These are phyloP conservation scores for Syzygium syzygioides DNA, from an alignment of 441 rosid species.

Conservation along the genomic window DNA sequence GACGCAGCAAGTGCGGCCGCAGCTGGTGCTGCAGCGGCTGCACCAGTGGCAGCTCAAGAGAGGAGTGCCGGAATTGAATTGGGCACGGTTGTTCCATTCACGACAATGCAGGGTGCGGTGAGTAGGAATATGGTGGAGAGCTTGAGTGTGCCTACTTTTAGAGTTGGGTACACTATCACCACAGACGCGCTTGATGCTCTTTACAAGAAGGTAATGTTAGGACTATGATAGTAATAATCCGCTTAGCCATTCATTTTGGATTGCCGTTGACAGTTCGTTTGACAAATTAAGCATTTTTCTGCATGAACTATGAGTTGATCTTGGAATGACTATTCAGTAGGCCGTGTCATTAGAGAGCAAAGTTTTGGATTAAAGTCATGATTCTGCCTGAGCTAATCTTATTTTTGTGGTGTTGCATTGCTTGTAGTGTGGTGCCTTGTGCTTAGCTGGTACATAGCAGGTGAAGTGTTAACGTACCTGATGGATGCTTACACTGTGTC, in stretches of 20 bases:
- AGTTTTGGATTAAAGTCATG: background rate
- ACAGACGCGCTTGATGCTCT: conserved; percentile 78
- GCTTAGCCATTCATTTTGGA: background rate
- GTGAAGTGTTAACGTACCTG: background rate
- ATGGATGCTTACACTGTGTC: background rate
- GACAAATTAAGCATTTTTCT: background rate
- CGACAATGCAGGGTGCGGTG: conserved; percentile 78
- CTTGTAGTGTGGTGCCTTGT: background rate
- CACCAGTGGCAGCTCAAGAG: conserved; percentile 6
- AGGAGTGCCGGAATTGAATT: conserved; percentile 24
- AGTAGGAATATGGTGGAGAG: conserved; percentile 82
- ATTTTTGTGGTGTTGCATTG: background rate
- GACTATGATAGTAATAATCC: background rate
- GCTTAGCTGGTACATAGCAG: background rate
- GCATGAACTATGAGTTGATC: background rate
- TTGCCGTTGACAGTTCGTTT: background rate
- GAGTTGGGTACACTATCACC: conserved; percentile 76
- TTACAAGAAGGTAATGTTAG: conserved; percentile 66
- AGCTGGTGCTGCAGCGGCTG: conserved; percentile 2
- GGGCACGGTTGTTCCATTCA: conserved; percentile 63
- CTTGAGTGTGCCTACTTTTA: conserved; percentile 69
- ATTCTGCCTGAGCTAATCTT: background rate
- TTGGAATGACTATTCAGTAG: background rate
- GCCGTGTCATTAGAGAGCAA: background rate
- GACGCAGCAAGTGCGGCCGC: conserved; percentile 4